These are phyloP conservation scores for Wickerhamiella pararugosa DNA, from an alignment of 1,139 yeast species.

Conservation along the genomic window DNA sequence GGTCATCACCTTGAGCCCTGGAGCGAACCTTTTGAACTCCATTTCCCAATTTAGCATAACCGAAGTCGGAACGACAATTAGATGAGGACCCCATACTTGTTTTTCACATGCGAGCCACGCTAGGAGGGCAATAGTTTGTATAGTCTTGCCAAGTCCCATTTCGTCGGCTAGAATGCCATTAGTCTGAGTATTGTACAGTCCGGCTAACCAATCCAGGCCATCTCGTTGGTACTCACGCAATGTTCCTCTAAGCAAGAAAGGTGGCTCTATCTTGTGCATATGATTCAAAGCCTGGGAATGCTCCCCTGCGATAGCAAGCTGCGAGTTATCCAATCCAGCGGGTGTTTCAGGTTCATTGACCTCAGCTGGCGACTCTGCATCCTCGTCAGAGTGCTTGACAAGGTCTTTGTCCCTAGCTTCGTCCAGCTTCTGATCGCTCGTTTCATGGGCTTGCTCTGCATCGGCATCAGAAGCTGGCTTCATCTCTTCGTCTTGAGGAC, in stretches of 20 bases:
- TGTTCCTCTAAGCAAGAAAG: slow-evolving; percentile 54
- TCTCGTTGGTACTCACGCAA: slow-evolving; percentile 88
- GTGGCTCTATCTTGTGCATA: slow-evolving; percentile 20
- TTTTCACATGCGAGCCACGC: slow-evolving; percentile 87
- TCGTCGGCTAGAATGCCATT: slow-evolving; percentile 97
- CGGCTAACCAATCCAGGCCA: slow-evolving; percentile 94
- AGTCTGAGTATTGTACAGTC: slow-evolving; percentile 79
- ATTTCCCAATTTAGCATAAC: slow-evolving; percentile 99
- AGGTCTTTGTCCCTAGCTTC: no score
- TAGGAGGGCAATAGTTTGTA: slow-evolving; percentile 81
- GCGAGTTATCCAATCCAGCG: no score
- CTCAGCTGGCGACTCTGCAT: no score
- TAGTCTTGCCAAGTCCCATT: slow-evolving; percentile 97
- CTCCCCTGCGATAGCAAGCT: no score
- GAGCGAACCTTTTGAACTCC: slow-evolving; percentile 97
- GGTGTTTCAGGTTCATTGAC: no score
- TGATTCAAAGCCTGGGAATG: neutral
- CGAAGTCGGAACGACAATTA: slow-evolving; percentile 93
- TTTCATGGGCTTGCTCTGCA: neutral
- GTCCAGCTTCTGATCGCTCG: no score
- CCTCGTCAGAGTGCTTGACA: no score
- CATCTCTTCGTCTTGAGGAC: no score
- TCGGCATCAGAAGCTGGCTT: neutral
- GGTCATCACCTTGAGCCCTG: slow-evolving; percentile 90
- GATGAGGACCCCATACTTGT: slow-evolving; percentile 94